Base-by-base conservation (phyloP, 2,329 filamentous ascomycete genomes). In the Ascochyta pisi region DNA sequence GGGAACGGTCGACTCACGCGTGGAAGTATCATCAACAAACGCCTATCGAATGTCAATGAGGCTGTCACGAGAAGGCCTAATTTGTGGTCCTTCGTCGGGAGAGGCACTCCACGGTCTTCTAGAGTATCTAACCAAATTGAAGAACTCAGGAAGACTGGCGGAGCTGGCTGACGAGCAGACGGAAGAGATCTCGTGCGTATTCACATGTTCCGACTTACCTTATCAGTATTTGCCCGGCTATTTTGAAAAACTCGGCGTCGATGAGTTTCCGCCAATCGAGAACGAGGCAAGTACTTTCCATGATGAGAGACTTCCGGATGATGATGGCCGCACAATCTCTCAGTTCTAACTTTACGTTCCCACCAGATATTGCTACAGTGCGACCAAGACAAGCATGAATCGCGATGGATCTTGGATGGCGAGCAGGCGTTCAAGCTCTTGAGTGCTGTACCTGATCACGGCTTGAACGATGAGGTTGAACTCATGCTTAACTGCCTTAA, bases 201-300 rank as follows among this genome's bases (percentile, higher is more conserved):
- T 88, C 67, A 68, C 87, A 3, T 88, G 85, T 71, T 87, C 85
- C 54, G 86, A 88, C 53, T 60, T 88, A 24, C 86, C 86, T 0
- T 87, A 88, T 60, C 85, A 87, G 65, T 87, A 87, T 56, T 80
- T 87, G 40, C 76, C 79, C 23, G 83, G 84, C 60, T 87, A 87
- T 63, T 87, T 86, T 61, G 77, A 82, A 24, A 86, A 85, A 61
- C 73, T 87, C 10, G 79, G 76, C 2, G 61, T 75, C 1, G 73
- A 75, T 1, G 34, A 50, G 1, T 67, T 67, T 19, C 59, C 50
- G 7, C 54, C 61, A 2, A 67, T 67, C 37, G 56, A 53, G 6
- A 65, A 67, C 12, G 16, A 62, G 19, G 64, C 61, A 58, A 23
- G 27, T 10, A 29, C 12, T 29, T 29, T 10, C 27, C 8, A 29